phyloP scores from a whole-genome alignment of 257 asterid species.

The Scutellaria minor region DNA sequence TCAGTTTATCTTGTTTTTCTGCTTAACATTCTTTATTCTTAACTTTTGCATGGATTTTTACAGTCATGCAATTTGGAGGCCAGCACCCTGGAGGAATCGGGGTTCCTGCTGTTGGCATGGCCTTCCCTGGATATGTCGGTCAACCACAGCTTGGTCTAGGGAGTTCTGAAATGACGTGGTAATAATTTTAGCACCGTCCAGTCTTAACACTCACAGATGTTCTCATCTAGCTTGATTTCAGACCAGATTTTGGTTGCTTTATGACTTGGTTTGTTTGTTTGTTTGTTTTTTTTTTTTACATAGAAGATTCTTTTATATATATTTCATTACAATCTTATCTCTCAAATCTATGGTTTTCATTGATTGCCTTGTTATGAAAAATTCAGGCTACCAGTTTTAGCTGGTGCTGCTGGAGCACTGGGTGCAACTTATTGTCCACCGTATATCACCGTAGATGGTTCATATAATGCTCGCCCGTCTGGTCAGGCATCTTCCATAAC shows the following conservation, averaged over 20 bases:
- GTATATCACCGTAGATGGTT: conserved; percentile 76
- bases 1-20: conserved; percentile 23
- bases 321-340: not conserved
- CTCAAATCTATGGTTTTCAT: not conserved
- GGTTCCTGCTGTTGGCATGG: conserved; percentile 99
- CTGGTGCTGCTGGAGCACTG: conserved; percentile 93
- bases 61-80: conserved; percentile 94
- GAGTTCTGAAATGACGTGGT: conserved; percentile 99
- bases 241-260: not conserved
- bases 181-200: conserved; percentile 37
- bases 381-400: conserved; percentile 88
- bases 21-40: not conserved
- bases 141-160: conserved; percentile 84
- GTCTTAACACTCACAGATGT: conserved; percentile 1
- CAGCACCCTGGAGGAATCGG: conserved; percentile 96
- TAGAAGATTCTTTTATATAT: not conserved
- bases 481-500: conserved; percentile 63
- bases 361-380: not conserved
- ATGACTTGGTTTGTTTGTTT: conserved; percentile 13
- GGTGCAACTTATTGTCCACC: conserved; percentile 85
- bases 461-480: conserved; percentile 70
- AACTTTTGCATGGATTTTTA: conserved; percentile 31
- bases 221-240: conserved; percentile 7
- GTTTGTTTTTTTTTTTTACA: not conserved
- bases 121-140: conserved; percentile 95